Percentiles rank a stretch among this genome's conserved stretches.
Conservation (phyloP, 2,329 filamentous ascomycete genomes). For the Penicillium vulpinum region DNA sequence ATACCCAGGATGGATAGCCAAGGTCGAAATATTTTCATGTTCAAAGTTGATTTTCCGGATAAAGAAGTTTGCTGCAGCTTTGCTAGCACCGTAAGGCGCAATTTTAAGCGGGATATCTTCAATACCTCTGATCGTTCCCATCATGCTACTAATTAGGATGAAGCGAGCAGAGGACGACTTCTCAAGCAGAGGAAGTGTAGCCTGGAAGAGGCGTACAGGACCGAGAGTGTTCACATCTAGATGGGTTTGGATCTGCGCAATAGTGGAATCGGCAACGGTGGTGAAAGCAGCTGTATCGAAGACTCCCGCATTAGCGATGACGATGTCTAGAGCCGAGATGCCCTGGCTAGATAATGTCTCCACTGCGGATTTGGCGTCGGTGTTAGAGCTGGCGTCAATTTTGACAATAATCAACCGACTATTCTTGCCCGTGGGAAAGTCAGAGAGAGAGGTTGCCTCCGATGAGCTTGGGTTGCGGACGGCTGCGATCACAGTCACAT, state of each 20-base stretch:
- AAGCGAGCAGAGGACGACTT: conserved; percentile 1
- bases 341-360: background rate
- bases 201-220: background rate
- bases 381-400: background rate
- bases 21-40: background rate
- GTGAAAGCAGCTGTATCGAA: background rate
- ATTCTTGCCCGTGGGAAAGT: background rate
- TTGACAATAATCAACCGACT: background rate
- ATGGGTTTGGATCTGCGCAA: background rate
- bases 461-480: conserved; percentile 3
- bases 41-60: background rate
- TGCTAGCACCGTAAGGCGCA: background rate
- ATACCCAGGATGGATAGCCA: background rate
- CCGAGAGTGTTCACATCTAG: background rate
- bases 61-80: background rate
- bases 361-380: background rate
- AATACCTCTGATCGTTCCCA: background rate
- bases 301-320: background rate
- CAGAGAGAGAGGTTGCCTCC: background rate
- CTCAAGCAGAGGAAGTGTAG: background rate
- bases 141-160: background rate
- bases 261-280: background rate
- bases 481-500: conserved; percentile 1
- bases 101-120: background rate
- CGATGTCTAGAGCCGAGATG: background rate